Conservation (phyloP, 1,284 basidiomycete genomes). For the Inonotus hispidus region DNA sequence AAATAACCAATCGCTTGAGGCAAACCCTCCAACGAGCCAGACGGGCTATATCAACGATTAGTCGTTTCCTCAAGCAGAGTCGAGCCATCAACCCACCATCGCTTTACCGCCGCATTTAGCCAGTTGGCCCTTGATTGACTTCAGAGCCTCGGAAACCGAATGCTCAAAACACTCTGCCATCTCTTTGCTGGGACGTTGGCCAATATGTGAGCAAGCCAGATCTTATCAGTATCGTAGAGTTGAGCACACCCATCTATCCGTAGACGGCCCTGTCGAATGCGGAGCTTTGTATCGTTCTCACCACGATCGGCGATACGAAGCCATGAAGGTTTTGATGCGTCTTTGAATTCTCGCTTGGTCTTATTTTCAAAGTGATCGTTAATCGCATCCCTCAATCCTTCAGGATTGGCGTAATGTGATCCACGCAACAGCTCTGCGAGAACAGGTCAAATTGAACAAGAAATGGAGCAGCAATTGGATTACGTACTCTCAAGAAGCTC, state of each 20-base stretch:
- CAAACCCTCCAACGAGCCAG: constrained; percentile 75
- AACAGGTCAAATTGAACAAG: background rate
- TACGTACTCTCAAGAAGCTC: background rate
- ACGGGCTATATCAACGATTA: constrained; percentile 43
- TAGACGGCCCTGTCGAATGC: constrained; percentile 63
- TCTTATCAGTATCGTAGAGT: background rate
- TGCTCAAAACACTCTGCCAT: constrained; percentile 71
- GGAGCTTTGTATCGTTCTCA: constrained; percentile 61
- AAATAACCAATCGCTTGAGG: constrained; percentile 73
- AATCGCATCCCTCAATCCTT: constrained; percentile 56
- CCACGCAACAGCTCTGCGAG: constrained; percentile 2
- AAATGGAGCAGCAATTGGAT: background rate
- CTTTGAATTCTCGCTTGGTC: constrained; percentile 68
- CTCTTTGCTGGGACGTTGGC: constrained; percentile 34
- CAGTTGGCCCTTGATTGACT: constrained; percentile 63
- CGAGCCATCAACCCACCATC: constrained; percentile 32
- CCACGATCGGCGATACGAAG: constrained; percentile 68
- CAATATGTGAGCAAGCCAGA: background rate
- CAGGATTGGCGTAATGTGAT: constrained; percentile 50
- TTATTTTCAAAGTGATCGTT: constrained; percentile 73
- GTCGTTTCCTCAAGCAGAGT: too few relatives aligned
- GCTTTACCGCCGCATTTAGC: constrained; percentile 58
- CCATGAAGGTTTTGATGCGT: constrained; percentile 59
- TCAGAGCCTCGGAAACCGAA: constrained; percentile 64
- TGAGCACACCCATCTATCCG: constrained; percentile 57